Conservation (phyloP, 2,329 filamentous ascomycete genomes). For the Exophiala phaeomuriformis region DNA sequence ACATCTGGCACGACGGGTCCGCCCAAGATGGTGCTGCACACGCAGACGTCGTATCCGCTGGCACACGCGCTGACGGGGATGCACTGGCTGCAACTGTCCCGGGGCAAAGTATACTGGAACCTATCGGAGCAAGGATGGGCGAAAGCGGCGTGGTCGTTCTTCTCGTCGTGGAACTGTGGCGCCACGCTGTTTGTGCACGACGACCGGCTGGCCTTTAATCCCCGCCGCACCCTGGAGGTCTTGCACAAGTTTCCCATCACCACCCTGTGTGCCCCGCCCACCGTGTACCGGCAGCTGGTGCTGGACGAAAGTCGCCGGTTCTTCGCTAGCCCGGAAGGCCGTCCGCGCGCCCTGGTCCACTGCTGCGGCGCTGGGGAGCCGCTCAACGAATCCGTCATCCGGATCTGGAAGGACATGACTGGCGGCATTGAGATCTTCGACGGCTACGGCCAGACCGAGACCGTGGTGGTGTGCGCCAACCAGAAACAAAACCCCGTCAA, state of each 20-base stretch:
- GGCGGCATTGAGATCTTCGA: constrained; percentile 35
- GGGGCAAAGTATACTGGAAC: constrained; percentile 36
- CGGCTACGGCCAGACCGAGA: constrained; percentile 39
- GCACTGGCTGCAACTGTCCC: constrained; percentile 34
- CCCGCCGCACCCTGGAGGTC: constrained; percentile 30
- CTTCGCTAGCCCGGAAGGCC: constrained; percentile 22
- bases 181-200: constrained; percentile 38
- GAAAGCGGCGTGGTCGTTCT: constrained; percentile 38
- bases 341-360: constrained; percentile 31
- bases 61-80: constrained; percentile 36
- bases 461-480: constrained; percentile 37
- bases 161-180: constrained; percentile 37
- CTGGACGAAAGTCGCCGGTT: constrained; percentile 31
- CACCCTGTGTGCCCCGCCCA: constrained; percentile 37
- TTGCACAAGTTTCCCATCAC: constrained; percentile 37
- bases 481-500: constrained; percentile 32
- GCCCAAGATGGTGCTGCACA: constrained; percentile 39
- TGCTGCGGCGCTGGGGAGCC: constrained; percentile 37
- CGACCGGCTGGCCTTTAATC: constrained; percentile 32
- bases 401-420: constrained; percentile 33
- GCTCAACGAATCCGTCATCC: constrained; percentile 37
- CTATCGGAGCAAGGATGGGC: constrained; percentile 40
- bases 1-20: constrained; percentile 37
- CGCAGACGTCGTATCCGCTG: constrained; percentile 38
- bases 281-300: constrained; percentile 37